Conservation (phyloP, 2,329 filamentous ascomycete species). For the Dactylonectria macrodidyma region DNA sequence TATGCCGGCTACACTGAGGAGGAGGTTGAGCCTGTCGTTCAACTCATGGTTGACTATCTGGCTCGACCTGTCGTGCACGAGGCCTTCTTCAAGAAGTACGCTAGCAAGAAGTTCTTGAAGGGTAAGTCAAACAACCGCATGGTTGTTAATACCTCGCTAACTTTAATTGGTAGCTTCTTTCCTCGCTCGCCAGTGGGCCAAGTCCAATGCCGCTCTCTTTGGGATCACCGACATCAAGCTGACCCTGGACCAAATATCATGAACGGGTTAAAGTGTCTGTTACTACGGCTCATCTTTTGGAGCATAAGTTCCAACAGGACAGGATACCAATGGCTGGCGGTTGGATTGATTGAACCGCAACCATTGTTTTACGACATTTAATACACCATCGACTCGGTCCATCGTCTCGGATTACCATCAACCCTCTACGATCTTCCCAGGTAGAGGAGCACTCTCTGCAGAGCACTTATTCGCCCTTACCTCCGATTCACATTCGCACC, state of each 20-base stretch:
- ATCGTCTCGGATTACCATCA: conserved; percentile 43
- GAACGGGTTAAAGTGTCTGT: conserved; percentile 33
- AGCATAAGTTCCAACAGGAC: conserved; percentile 38
- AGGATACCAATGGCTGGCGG: conserved; percentile 48
- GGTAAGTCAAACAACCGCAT: conserved; percentile 70
- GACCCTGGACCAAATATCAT: conserved; percentile 65
- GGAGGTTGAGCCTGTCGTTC: conserved; percentile 92
- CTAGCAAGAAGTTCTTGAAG: conserved; percentile 99
- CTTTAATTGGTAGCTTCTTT: conserved; percentile 78
- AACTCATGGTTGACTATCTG: conserved; percentile 97
- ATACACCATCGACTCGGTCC: conserved; percentile 48
- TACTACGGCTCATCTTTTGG: conserved; percentile 31
- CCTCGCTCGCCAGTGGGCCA: conserved; percentile 92
- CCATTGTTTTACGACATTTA: conserved; percentile 52
- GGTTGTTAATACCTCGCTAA: conserved; percentile 33
- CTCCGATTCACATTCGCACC: conserved; percentile 50
- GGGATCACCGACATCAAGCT: conserved; percentile 67
- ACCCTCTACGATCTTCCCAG: conserved; percentile 39
- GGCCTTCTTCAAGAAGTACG: conserved; percentile 99
- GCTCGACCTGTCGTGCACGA: conserved; percentile 92
- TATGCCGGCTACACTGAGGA: conserved; percentile 95
- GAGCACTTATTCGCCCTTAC: conserved; percentile 34
- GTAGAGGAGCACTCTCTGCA: conserved; percentile 32
- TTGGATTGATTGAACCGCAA: conserved; percentile 50
- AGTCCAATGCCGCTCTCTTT: conserved; percentile 77